phyloP scores from a whole-genome alignment of 139 green algal genomes.

The Pleodorina starrii region DNA sequence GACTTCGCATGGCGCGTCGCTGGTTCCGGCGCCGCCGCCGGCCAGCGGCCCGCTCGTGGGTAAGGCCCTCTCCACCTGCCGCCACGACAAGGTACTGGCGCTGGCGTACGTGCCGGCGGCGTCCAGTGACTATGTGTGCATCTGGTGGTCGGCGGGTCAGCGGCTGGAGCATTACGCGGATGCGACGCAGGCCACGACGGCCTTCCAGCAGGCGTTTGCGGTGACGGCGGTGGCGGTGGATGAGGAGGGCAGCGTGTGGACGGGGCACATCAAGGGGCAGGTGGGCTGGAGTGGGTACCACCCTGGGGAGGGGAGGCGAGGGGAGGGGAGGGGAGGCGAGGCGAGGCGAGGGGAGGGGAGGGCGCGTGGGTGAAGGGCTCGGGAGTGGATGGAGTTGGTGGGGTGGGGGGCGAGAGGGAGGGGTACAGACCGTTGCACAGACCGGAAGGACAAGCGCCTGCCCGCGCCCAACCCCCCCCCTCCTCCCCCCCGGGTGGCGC shows the following conservation, averaged over 20 bases:
- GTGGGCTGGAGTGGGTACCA: no score
- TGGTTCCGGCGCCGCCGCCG: not conserved
- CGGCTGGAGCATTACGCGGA: slow-evolving; percentile 63
- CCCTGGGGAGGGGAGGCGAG: no score
- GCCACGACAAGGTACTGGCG: slow-evolving; percentile 50
- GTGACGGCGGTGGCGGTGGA: slow-evolving; percentile 60
- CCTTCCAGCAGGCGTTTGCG: slow-evolving; percentile 31
- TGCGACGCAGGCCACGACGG: slow-evolving; percentile 57
- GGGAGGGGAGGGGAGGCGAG: no score
- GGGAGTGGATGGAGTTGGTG: no score
- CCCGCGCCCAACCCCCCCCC: no score
- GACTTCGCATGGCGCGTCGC: no score
- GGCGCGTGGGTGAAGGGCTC: no score
- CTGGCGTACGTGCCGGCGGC: slow-evolving; percentile 36
- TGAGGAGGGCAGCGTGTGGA: slow-evolving; percentile 61
- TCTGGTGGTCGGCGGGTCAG: slow-evolving; percentile 58
- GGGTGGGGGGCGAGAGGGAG: no score
- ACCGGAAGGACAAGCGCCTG: no score
- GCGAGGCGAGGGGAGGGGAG: no score
- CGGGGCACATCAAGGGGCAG: slow-evolving; percentile 60
- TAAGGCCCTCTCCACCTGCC: slow-evolving; percentile 19
- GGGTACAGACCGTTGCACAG: no score
- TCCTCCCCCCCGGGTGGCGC: no score
- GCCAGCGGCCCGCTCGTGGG: not conserved
- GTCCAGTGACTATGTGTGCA: slow-evolving; percentile 12